Evolutionary conservation across 768 basidiomycete genomes (phyloP).

Genomic region (Calocybe indica): DNA sequence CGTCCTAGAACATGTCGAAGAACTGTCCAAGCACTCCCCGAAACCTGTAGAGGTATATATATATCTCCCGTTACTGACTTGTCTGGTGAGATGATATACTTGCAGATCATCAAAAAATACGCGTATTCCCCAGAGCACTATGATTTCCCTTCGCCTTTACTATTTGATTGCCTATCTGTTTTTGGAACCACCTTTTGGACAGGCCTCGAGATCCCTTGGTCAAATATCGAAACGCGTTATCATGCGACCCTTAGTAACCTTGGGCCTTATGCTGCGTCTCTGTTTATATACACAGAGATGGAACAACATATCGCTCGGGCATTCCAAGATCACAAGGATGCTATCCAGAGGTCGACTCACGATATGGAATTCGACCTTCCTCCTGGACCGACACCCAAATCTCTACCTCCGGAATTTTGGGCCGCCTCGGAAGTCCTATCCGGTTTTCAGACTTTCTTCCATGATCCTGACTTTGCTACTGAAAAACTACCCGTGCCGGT

Average conservation of each 20-base stretch:
- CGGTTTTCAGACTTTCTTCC: slow-evolving; percentile 44
- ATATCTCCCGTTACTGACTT: not conserved
- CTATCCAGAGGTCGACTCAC: slow-evolving; percentile 8
- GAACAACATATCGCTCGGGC: slow-evolving; percentile 40
- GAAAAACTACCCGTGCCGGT: slow-evolving; percentile 33
- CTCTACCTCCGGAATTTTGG: slow-evolving; percentile 30
- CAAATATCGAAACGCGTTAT: slow-evolving; percentile 59
- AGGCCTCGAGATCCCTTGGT: slow-evolving; percentile 50
- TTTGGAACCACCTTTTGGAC: slow-evolving; percentile 39
- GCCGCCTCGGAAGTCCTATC: slow-evolving; percentile 32
- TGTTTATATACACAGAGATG: slow-evolving; percentile 61
- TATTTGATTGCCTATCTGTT: slow-evolving; percentile 29
- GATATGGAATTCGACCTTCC: slow-evolving; percentile 12
- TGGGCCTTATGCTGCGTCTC: slow-evolving; percentile 71
- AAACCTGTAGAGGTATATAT: slow-evolving; percentile 57
- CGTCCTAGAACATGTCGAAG: slow-evolving; percentile 63
- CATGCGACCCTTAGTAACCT: slow-evolving; percentile 53
- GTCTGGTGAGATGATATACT: slow-evolving; percentile 2
- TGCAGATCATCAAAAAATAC: slow-evolving; percentile 56
- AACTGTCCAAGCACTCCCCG: slow-evolving; percentile 56
- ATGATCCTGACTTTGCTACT: slow-evolving; percentile 20
- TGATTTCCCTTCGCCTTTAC: slow-evolving; percentile 47
- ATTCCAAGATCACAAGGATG: slow-evolving; percentile 17
- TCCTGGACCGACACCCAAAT: slow-evolving; percentile 8
- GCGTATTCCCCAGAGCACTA: slow-evolving; percentile 44